Percentiles rank a stretch among this genome's conserved stretches.
These are phyloP conservation scores for Azolla pinnata DNA, from an alignment of 75 land plant genomes.

Conservation along the genomic window DNA sequence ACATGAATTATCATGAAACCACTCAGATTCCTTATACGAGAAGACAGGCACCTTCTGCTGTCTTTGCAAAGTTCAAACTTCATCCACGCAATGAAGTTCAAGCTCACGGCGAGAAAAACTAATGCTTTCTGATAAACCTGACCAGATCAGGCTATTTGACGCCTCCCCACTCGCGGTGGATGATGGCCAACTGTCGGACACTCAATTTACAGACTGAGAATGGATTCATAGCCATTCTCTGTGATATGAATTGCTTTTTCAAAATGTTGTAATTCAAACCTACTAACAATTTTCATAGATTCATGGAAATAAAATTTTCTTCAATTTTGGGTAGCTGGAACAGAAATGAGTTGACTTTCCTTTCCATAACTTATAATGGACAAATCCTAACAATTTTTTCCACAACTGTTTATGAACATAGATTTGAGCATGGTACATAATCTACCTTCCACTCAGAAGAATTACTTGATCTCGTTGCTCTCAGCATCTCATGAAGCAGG, in stretches of 20 bases:
- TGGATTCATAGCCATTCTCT: not conserved
- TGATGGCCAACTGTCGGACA: not conserved
- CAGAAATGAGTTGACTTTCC: too few species aligned
- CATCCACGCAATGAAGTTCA: too few species aligned
- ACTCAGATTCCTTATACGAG: not conserved
- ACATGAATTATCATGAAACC: not conserved
- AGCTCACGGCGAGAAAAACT: not conserved
- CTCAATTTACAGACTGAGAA: not conserved
- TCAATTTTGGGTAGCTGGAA: too few species aligned
- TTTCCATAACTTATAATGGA: too few species aligned
- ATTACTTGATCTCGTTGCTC: slow-evolving; percentile 46
- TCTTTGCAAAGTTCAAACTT: not conserved
- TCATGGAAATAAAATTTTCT: too few species aligned
- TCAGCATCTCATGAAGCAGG: slow-evolving; percentile 80
- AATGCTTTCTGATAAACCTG: not conserved
- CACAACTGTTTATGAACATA: too few species aligned
- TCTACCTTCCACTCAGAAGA: slow-evolving; percentile 71
- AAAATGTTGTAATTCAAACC: not conserved
- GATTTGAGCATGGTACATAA: too few species aligned
- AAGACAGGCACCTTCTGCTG: not conserved
- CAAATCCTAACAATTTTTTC: too few species aligned
- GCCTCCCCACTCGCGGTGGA: not conserved
- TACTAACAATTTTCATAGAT: too few species aligned
- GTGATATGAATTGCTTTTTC: not conserved
- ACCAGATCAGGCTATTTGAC: not conserved